Evolutionary conservation across 2,329 filamentous ascomycete genomes (phyloP).

Genomic region (Pseudogymnoascus sp.): DNA sequence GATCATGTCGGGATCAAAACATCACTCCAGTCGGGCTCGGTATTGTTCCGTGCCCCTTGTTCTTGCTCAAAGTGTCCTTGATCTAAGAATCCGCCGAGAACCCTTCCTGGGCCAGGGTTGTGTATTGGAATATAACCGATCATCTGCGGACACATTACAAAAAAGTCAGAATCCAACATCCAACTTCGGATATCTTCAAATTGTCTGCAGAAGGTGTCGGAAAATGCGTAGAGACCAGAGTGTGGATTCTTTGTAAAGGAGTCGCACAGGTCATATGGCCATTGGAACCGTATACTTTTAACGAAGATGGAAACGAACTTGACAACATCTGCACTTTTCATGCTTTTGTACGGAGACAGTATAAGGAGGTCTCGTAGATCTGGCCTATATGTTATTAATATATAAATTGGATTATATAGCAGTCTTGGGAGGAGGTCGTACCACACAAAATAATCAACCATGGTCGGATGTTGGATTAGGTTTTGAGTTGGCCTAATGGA

Average conservation of each 20-base stretch:
- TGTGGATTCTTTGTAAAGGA: not conserved
- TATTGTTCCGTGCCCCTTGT: not conserved
- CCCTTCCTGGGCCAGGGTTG: slow-evolving; percentile 6
- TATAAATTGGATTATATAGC: not conserved
- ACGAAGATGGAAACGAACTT: not conserved
- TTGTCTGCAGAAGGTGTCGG: not conserved
- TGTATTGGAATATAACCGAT: not conserved
- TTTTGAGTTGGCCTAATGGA: not conserved
- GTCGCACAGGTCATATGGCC: not conserved
- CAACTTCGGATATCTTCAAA: slow-evolving; percentile 2
- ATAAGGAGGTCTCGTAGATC: not conserved
- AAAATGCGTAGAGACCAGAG: not conserved
- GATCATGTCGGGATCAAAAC: slow-evolving; percentile 4
- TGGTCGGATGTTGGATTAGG: not conserved
- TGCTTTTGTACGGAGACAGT: not conserved
- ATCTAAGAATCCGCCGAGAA: not conserved
- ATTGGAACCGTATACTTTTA: slow-evolving; percentile 4
- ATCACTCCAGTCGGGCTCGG: slow-evolving; percentile 2
- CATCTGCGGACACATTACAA: slow-evolving; percentile 2
- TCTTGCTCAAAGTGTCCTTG: not conserved
- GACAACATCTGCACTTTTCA: not conserved
- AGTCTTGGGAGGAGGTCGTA: not conserved
- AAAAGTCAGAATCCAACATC: slow-evolving; percentile 6
- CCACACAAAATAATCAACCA: slow-evolving; percentile 3
- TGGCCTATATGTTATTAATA: not conserved